These are phyloP conservation scores for Thinopyrum obtusiflorum DNA, from an alignment of 202 grass and related monocot genomes.

Conservation along the genomic window DNA sequence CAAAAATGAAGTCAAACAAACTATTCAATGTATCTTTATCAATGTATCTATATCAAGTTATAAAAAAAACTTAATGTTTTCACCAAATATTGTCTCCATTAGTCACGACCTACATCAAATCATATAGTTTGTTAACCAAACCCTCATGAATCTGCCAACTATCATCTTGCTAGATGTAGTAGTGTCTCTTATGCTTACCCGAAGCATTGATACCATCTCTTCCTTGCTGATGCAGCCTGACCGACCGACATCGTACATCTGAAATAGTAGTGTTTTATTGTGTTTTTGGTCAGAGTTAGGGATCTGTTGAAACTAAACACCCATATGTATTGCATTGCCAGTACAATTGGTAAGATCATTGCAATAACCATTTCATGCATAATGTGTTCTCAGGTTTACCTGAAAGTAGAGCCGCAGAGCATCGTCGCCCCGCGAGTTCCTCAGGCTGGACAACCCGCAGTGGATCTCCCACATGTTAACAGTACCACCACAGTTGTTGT, in stretches of 20 bases:
- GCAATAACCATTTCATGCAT: background rate
- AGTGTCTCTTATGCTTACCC: constrained; percentile 29
- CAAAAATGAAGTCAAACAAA: too few relatives aligned
- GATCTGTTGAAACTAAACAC: background rate
- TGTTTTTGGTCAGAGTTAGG: background rate
- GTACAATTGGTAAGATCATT: background rate
- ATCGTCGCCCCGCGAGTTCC: background rate
- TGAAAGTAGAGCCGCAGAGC: background rate
- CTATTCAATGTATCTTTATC: too few relatives aligned
- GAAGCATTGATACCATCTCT: constrained; percentile 62
- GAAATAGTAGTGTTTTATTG: background rate
- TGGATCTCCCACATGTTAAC: background rate
- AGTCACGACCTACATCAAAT: too few relatives aligned
- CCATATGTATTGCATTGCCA: background rate
- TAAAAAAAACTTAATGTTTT: too few relatives aligned
- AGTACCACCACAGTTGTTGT: background rate
- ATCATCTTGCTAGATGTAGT: background rate
- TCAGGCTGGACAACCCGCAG: background rate
- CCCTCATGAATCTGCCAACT: too few relatives aligned
- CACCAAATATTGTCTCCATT: too few relatives aligned
- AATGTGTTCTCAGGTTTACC: background rate
- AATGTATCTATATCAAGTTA: too few relatives aligned
- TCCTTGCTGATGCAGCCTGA: background rate
- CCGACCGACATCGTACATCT: background rate
- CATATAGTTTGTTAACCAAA: too few relatives aligned